These are phyloP conservation scores for Metarhizium robertsii DNA, from an alignment of 2,329 filamentous ascomycete genomes.

Conservation along the genomic window DNA sequence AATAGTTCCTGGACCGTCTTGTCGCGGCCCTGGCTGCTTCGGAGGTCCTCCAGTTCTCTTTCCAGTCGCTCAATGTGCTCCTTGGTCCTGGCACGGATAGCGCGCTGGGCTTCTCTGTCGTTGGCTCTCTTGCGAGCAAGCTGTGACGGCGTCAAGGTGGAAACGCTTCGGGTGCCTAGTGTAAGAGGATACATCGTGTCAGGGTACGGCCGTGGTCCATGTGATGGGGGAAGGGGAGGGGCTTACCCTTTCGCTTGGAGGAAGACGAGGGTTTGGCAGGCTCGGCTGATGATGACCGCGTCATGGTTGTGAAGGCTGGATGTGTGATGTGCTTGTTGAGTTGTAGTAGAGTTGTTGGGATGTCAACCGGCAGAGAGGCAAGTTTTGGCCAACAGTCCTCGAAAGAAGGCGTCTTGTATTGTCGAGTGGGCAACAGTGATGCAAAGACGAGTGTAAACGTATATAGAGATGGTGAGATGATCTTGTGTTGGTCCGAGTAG, in stretches of 20 bases:
- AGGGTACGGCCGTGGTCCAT: not conserved
- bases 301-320: slow-evolving; percentile 17
- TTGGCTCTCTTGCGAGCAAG: slow-evolving; percentile 85
- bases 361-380: too few species aligned
- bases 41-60: slow-evolving; percentile 63
- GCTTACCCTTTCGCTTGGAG: slow-evolving; percentile 36
- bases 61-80: slow-evolving; percentile 75
- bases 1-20: slow-evolving; percentile 42
- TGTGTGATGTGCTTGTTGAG: not conserved
- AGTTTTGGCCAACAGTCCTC: too few species aligned
- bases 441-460: not conserved
- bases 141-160: slow-evolving; percentile 79
- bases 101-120: slow-evolving; percentile 81
- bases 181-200: not conserved
- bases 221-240: not conserved
- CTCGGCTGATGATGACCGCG: slow-evolving; percentile 33
- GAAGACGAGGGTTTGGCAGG: slow-evolving; percentile 25
- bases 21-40: slow-evolving; percentile 37
- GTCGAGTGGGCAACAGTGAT: too few species aligned
- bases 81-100: slow-evolving; percentile 79
- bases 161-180: slow-evolving; percentile 63
- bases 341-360: not conserved
- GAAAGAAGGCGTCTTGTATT: too few species aligned
- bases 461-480: not conserved
- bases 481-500: not conserved